Evolutionary conservation across 1,284 basidiomycete species (phyloP), one percentile per base, ranked within the genome.

Genomic region (Violaceomyces palustris): DNA sequence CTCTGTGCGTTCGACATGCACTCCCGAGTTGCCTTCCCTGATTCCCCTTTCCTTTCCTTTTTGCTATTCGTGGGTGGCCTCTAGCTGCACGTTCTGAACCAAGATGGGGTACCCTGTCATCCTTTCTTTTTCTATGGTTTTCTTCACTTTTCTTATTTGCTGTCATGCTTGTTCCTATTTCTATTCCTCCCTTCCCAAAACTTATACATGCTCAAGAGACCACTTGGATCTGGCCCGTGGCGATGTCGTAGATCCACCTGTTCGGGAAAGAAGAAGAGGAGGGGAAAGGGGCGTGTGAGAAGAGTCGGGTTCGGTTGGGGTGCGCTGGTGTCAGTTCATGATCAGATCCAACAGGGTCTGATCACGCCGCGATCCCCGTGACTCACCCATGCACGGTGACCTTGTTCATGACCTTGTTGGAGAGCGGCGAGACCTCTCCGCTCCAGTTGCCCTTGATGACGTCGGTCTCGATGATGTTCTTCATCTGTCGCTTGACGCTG

Each of bases 371-470:
- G 25, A 14, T n/a, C 18, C 18, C 23, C 15, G 18, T 17, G 15
- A 49, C 53, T 33, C 32, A 57, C 53, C 65, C 66, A 45, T 69
- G 64, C 2, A 69, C 45, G 30, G 40, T 45, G 18, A 69, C 59
- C 55, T 62, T 67, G 34, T 61, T 56, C 61, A 63, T 69, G 4
- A 71, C 66, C 31, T 65, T 50, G 31, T 61, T 62, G 22, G 46
- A 60, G 28, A 71, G 45, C 4, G 66, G 64, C 28, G 71, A 58
- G n/a, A 79, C 75, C 73, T 81, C 83, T 24, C 81, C 81, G 28
- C 77, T 79, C 89, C 89, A 93, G 31, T 86, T 87, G 42, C 80
- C 73, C 59, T 75, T 71, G 39, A 96, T 80, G 3, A 83, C 79
- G 28, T 81, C 77, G 18, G 82, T 78, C 42, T 79, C 75, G 49